These are phyloP conservation scores for Atkinsonella hypoxylon DNA, from an alignment of 2,329 filamentous ascomycete genomes.

Conservation along the genomic window DNA sequence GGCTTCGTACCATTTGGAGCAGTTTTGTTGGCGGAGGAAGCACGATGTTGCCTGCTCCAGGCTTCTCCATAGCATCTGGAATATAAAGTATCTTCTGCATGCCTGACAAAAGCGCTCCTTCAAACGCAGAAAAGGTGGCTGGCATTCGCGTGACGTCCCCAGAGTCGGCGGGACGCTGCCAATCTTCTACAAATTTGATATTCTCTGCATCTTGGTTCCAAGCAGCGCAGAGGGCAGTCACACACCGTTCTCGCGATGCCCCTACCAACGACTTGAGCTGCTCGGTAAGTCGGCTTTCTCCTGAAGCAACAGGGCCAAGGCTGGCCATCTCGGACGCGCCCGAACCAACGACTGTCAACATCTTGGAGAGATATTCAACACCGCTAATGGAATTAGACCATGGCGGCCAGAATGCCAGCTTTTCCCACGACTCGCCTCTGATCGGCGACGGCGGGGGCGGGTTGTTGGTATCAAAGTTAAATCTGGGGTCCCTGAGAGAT, in stretches of 20 bases:
- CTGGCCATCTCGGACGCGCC: constrained; percentile 78
- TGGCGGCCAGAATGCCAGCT: constrained; percentile 92
- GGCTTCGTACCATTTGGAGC: constrained; percentile 77
- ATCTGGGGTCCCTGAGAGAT: constrained; percentile 56
- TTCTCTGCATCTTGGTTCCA: constrained; percentile 93
- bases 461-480: constrained; percentile 68
- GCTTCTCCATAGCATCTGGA: constrained; percentile 67
- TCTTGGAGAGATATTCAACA: constrained; percentile 78
- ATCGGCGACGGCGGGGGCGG: constrained; percentile 66
- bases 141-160: constrained; percentile 89
- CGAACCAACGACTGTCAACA: constrained; percentile 71
- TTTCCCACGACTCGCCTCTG: constrained; percentile 78
- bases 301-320: constrained; percentile 51
- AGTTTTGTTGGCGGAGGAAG: constrained; percentile 77
- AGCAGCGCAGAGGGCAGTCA: constrained; percentile 73
- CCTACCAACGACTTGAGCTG: constrained; percentile 65
- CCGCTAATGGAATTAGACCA: constrained; percentile 84
- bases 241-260: constrained; percentile 69
- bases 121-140: constrained; percentile 71
- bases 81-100: constrained; percentile 96
- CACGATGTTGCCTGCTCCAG: constrained; percentile 65
- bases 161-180: constrained; percentile 71
- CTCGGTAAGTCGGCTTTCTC: constrained; percentile 50
- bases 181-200: constrained; percentile 86
- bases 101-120: constrained; percentile 66